Base-by-base conservation (phyloP, 1,139 yeast species). In the Yamadazyma songkhlaensis region DNA sequence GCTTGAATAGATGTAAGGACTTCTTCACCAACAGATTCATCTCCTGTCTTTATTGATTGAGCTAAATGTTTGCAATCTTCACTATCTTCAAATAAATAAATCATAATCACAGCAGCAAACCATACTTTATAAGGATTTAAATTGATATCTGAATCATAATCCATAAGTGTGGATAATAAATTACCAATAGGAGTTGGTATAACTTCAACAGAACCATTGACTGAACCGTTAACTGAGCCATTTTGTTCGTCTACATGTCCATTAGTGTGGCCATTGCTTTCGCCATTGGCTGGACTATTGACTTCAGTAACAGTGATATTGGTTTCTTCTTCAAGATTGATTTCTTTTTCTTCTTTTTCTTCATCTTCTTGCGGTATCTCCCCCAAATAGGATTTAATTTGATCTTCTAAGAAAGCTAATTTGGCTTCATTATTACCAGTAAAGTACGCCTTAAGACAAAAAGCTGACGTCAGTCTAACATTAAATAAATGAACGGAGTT, bases 401-500 rank as follows among this genome's bases (percentile, higher is more conserved):
- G 95, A 35, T 81, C 83, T 8, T 71, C 62, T 30, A 92, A 54
- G 47, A 92, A 88, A 0, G 77, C 66, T 13, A 62, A 51, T 51
- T 78, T 79, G 1, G 87, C 79, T n/a, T 74, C 81, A 3, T 62
- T 55, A 51, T 88, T 90, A 22, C 77, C 79, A 40, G 74, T 62
- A 40, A 89, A 78, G 46, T 82, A 87, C 0, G 94, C 80, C 38
- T 77, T 78, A 31, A 92, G 59, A 35, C 89, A 77, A 29, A 67
- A 62, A 3, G 80, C 72, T 3, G 96, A 78, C 3, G 88, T 87
- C 5, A 81, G 75, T 48, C 98, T 69, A 6, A 89, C 71, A 43
- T 87, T 92, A 58, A 92, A 92, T 2, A 79, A 65, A 51, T 89
- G 96, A 4, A 89, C 86, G 0, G 96, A 87, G 47, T 86, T 87